Conservation (phyloP, 441 rosid species). For the Corymbia citriodora region DNA sequence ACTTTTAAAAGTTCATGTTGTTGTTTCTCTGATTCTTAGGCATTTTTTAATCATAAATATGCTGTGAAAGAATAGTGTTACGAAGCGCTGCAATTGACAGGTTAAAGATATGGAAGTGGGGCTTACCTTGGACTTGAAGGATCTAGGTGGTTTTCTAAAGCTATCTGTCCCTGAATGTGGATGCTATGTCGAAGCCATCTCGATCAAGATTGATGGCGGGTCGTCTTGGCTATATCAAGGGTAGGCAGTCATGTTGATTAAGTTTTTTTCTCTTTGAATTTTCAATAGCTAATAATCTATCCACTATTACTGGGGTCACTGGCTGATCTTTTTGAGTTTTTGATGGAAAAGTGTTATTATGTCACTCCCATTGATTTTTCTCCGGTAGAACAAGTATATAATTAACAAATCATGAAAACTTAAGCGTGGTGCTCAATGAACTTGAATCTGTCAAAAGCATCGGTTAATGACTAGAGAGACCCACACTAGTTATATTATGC, state of each 20-base stretch:
- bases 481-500: neutral
- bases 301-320: neutral
- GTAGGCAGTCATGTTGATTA: slow-evolving; percentile 27
- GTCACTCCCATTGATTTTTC: neutral
- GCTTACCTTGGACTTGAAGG: slow-evolving; percentile 24
- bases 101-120: slow-evolving; percentile 61
- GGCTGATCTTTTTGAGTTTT: neutral
- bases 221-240: slow-evolving; percentile 88
- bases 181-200: slow-evolving; percentile 51
- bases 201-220: slow-evolving; percentile 63
- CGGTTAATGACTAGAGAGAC: neutral
- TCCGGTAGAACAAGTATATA: neutral
- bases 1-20: neutral
- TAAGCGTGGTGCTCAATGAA: neutral
- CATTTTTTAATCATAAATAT: neutral
- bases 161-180: slow-evolving; percentile 36
- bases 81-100: slow-evolving; percentile 47
- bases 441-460: neutral
- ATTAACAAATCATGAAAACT: neutral
- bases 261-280: neutral
- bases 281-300: neutral
- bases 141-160: slow-evolving; percentile 48
- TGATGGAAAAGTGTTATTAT: neutral
- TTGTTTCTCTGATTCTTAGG: neutral
- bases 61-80: neutral